Base-by-base conservation (phyloP, 2,329 filamentous ascomycete species). In the Botrytis aclada region DNA sequence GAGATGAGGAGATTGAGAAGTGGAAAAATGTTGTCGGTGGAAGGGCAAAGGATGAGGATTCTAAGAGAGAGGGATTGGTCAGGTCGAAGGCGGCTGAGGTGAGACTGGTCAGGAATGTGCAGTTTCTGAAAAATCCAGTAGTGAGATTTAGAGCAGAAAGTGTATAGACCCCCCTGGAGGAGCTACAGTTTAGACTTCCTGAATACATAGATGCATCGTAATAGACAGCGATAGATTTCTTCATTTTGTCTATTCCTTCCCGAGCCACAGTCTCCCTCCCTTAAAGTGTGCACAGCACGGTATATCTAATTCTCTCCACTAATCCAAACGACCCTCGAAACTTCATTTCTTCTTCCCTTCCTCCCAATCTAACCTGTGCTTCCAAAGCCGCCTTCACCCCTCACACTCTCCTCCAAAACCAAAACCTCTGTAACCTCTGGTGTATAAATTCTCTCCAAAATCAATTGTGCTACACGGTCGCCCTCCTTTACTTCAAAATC, bases 371-470 rank as follows among this genome's bases (percentile, higher is more conserved):
- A 80, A 65, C 94, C 95, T 47, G 95, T 97, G 83, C 94, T 97
- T 71, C 95, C 95, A 81, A 97, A 97, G 1, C 95, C 96, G 39
- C 95, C 95, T 0, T 91, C 94, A 39, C 96, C 96, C 60, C 96
- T 87, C 18, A 97, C 94, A 80, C 93, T 98, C 84, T 94, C 93
- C 80, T 95, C 93, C 73, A 99, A 86, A 84, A 95, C 89, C 79
- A 93, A 86, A 3, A 98, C 95, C 80, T 97, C 94, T n/a, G 92
- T 84, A 9, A 99, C 92, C 64, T 97, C 93, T 3, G 96, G 95
- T 41, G 95, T 98, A 80, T 93, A 95, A 80, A 98, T 98, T 82
- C 94, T 90, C 87, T 99, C 96, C 72, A 99, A 85, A 77, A 99
- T 90, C 77, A 99, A 87, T 86, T 99, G 96, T 60, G 96, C 97